phyloP scores from a whole-genome alignment of 2,329 filamentous ascomycete species.

The Botryosphaeria dothidea region DNA sequence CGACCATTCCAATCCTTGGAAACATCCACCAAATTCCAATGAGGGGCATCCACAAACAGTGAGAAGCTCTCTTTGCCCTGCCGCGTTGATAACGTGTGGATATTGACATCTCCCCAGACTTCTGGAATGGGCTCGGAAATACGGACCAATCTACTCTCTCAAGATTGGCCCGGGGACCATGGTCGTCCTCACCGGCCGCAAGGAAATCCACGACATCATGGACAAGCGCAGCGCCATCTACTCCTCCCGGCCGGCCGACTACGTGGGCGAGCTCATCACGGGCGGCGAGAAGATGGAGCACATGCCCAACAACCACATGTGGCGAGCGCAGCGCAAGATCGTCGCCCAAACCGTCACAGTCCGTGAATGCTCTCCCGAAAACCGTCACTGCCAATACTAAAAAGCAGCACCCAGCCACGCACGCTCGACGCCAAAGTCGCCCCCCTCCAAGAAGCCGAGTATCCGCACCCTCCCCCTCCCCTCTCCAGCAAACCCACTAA shows the following conservation, averaged over 20 bases:
- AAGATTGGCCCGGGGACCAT: slow-evolving; percentile 45
- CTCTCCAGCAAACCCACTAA: background rate
- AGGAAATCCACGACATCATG: slow-evolving; percentile 45
- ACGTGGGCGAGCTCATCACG: slow-evolving; percentile 45
- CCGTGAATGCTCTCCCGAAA: background rate
- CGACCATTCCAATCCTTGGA: background rate
- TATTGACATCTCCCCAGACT: slow-evolving; percentile 27
- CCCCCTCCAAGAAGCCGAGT: slow-evolving; percentile 24
- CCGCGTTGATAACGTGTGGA: too few relatives aligned
- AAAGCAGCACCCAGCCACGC: background rate
- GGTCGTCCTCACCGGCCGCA: slow-evolving; percentile 44
- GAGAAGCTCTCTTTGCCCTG: background rate
- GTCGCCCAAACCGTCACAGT: slow-evolving; percentile 23
- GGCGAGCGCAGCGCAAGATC: slow-evolving; percentile 29
- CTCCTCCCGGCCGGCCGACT: slow-evolving; percentile 44
- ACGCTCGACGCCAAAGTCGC: slow-evolving; percentile 21
- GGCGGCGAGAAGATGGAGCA: slow-evolving; percentile 44
- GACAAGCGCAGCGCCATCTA: slow-evolving; percentile 49
- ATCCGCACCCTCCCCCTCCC: background rate
- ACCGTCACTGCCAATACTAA: background rate
- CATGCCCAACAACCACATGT: slow-evolving; percentile 23
- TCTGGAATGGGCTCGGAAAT: slow-evolving; percentile 44
- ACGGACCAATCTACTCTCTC: slow-evolving; percentile 45
- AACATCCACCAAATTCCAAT: slow-evolving; percentile 14
- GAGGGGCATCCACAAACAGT: slow-evolving; percentile 22